A percentile compares a stretch with the other conserved stretches of the same genome.
These are phyloP conservation scores for Luzula sylvatica DNA, from an alignment of 176 grass and related monocot species.

Conservation along the genomic window DNA sequence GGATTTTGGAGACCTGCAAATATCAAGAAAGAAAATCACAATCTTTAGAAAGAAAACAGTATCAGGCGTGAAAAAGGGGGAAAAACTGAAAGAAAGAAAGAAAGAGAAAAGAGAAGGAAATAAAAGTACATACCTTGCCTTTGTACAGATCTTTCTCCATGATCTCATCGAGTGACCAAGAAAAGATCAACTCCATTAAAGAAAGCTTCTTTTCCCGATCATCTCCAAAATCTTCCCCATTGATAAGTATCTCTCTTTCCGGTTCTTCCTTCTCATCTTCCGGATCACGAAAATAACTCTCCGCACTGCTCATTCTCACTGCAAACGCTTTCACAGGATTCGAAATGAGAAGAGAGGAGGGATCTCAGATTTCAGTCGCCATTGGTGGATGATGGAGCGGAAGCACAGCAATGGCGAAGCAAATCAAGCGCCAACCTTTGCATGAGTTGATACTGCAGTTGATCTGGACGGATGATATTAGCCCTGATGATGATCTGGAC, in stretches of 20 bases:
- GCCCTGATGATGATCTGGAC: background rate
- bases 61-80: background rate
- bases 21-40: too few relatives aligned
- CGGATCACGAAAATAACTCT: conserved; percentile 1
- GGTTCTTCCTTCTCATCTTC: conserved; percentile 20
- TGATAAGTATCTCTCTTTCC: conserved; percentile 7
- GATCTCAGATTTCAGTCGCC: background rate
- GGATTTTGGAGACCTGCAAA: conserved; percentile 46
- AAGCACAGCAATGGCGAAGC: background rate
- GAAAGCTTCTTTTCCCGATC: conserved; percentile 8
- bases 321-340: background rate
- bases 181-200: conserved; percentile 43
- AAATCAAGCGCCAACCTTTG: background rate
- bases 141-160: conserved; percentile 50
- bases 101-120: background rate
- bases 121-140: conserved; percentile 33
- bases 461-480: background rate
- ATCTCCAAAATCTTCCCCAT: conserved; percentile 5
- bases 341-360: background rate
- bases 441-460: background rate
- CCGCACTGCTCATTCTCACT: conserved; percentile 1
- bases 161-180: conserved; percentile 58
- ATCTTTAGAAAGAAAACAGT: background rate
- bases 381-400: background rate
- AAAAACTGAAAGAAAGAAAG: background rate